These are phyloP conservation scores for Aureobasidium sp. DNA, from an alignment of 2,329 filamentous ascomycete species.

Conservation along the genomic window DNA sequence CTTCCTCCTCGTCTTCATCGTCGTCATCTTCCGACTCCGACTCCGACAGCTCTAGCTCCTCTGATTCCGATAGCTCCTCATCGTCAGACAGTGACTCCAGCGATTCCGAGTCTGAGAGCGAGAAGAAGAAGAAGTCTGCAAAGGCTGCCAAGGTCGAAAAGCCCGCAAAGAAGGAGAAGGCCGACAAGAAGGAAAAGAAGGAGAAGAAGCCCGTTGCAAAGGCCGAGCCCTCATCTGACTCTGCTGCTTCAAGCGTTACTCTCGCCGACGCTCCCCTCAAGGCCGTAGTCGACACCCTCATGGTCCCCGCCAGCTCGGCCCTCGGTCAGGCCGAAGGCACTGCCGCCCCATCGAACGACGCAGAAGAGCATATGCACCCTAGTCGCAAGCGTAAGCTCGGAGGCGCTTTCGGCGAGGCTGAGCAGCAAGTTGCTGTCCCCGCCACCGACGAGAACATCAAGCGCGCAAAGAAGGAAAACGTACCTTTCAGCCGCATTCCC, in stretches of 20 bases:
- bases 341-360: conserved; percentile 17
- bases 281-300: conserved; percentile 13
- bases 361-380: conserved; percentile 31
- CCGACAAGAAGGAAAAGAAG: conserved; percentile 9
- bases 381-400: conserved; percentile 36
- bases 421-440: conserved; percentile 1
- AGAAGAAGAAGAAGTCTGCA: not conserved
- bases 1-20: conserved; percentile 19
- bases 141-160: not conserved
- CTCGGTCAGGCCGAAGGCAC: conserved; percentile 17
- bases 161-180: conserved; percentile 14
- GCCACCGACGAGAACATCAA: conserved; percentile 19
- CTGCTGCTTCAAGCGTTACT: conserved; percentile 32
- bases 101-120: not conserved
- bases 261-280: conserved; percentile 14
- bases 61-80: not conserved
- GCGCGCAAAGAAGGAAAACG: conserved; percentile 46
- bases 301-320: conserved; percentile 21
- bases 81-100: not conserved
- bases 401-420: conserved; percentile 24
- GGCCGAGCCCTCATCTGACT: conserved; percentile 29
- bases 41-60: conserved; percentile 15
- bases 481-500: conserved; percentile 70
- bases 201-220: not conserved
- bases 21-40: conserved; percentile 17